Base-by-base conservation (phyloP, 2,329 filamentous ascomycete genomes). In the Cercospora brassicicola region DNA sequence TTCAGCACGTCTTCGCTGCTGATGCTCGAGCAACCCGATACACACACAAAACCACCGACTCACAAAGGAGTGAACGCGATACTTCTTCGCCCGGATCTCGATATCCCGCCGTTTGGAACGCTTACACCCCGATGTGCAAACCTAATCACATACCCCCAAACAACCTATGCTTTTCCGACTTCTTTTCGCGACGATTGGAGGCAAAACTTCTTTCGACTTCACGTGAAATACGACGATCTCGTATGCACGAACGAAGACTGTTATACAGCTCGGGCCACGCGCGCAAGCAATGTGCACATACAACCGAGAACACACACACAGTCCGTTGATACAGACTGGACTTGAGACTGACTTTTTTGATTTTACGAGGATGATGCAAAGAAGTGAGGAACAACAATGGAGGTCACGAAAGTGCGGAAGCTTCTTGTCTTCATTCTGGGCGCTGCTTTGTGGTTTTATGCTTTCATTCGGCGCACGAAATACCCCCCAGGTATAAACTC, bases 301-400 rank as follows among this genome's bases (percentile, higher is more conserved):
- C 10, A 23, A 48, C 36, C 15, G 36, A 42, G 36, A n/a, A 51
- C 45, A 51, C 48, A 30, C 10, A 28, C 48, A 55, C 23, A 55
- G 48, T 55, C 48, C 48, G 48, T 55, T 28, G 48, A 28, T n/a
- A 55, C 48, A 55, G 48, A 55, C 23, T 55, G 36, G 36, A 42
- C 36, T 42, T 42, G 48, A 55, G 23, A 55, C 48, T 30, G 36
- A 42, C 36, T 42, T 42, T 42, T 42, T 15, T 42, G 48, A 55
- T 55, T 55, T 28, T 55, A 55, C 48, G 48, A 55, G 48, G 48
- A 55, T 55, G 48, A 55, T 26, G 48, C 48, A 55, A 55, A 28
- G 10, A 55, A 30, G 15, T 42, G 20, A 55, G 15, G 20, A 51
- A 51, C 13, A 20, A 55, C 23, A 28, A 1, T 13, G 26, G n/a